Evolutionary conservation across 345 rosid species (phyloP), one percentile per base, ranked within the genome.

Genomic region (Rhizophora mangle): DNA sequence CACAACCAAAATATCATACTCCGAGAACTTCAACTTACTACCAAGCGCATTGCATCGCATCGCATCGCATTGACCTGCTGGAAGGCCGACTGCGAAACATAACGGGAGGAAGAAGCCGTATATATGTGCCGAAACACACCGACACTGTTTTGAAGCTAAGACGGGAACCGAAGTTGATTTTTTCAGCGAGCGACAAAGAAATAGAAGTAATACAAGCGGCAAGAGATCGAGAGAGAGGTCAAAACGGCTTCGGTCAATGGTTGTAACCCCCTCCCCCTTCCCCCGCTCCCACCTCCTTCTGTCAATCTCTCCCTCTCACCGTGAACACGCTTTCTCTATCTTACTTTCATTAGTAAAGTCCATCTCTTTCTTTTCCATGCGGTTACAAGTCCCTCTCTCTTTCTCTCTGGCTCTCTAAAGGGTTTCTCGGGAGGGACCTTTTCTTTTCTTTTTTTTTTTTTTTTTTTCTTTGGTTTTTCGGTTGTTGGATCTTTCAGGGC

Each of bases 211-310:
- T 34, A 7, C 37, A 7, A 39, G 15, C 15, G 3, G 37, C 7
- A 9, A 34, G 37, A 34, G 49, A 53, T 20, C 56, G 59, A 46
- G 68, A 78, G 84, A 82, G 80, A 60, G 75, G 90, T 84, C 87
- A 79, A 75, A 77, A 62, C 76, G 80, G 82, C 78, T 69, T 74
- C 72, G 78, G 87, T 87, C 91, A 85, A 85, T 2, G 46, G 37
- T 34, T 7, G 9, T 6, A 7, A 34, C 1, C 9, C 37, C 37
- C 10, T 0, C 37, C 37, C 9, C 37, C 78, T 74, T 80, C 76
- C 6, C 6, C 70, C 68, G 1, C 66, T 43, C 6, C 70, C 52
- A 57, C 62, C 60, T 70, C 47, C 32, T 49, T 9, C 34, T 34
- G 55, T 34, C 31, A 63, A 22, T 37, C 64, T 18, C 26, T 13